Conservation (phyloP, 176 grass and related monocot genomes). For the Melocanna baccifera region DNA sequence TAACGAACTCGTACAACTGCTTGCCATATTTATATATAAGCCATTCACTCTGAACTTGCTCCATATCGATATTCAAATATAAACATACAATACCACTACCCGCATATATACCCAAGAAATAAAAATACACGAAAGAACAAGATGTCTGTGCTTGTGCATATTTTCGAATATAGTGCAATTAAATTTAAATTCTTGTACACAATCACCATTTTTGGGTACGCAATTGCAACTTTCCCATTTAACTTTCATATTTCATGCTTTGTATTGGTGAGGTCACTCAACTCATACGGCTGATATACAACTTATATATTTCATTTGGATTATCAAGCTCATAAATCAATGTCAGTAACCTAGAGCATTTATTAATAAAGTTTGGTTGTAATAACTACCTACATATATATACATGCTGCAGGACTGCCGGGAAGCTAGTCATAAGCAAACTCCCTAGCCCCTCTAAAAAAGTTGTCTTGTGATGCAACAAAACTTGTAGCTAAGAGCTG, state of each 20-base stretch:
- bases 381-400: neutral
- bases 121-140: neutral
- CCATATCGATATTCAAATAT: neutral
- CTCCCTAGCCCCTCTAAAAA: neutral
- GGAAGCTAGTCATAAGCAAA: neutral
- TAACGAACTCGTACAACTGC: neutral
- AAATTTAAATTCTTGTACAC: neutral
- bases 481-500: neutral
- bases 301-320: neutral
- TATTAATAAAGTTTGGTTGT: neutral
- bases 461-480: neutral
- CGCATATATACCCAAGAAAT: neutral
- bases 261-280: no score
- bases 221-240: neutral
- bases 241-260: neutral
- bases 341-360: neutral
- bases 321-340: neutral
- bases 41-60: neutral
- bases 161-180: neutral
- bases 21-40: neutral
- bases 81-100: neutral
- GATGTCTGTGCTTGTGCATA: neutral
- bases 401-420: neutral
- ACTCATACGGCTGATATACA: neutral
- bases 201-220: neutral